phyloP scores from a whole-genome alignment of 139 green algal species.

The Coelastrella sp. region DNA sequence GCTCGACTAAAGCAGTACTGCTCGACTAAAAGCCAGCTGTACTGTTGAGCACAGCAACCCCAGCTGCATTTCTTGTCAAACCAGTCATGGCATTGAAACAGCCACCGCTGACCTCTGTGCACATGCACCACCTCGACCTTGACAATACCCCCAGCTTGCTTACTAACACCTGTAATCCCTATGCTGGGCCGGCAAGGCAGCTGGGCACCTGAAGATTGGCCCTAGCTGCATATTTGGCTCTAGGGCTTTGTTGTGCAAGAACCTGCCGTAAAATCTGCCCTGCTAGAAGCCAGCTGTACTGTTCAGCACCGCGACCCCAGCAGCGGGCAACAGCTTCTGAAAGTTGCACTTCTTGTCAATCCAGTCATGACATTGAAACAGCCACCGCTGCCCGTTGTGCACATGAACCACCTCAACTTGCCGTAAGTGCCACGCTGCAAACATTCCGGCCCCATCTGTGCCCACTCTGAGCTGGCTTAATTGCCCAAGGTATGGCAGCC shows the following conservation, averaged over 20 bases:
- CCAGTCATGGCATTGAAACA: too few relatives aligned
- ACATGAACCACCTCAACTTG: constrained; percentile 73
- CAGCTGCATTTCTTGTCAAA: too few relatives aligned
- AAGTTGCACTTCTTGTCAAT: constrained; percentile 67
- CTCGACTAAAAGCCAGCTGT: too few relatives aligned
- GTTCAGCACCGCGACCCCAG: neutral
- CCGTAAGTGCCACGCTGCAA: constrained; percentile 77
- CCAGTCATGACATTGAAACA: constrained; percentile 76
- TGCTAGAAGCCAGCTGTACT: neutral
- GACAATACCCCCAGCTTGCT: too few relatives aligned
- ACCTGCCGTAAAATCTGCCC: neutral
- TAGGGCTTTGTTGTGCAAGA: neutral
- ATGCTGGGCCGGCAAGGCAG: too few relatives aligned
- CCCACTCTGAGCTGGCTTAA: constrained; percentile 68
- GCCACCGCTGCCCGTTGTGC: constrained; percentile 55
- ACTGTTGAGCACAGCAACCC: too few relatives aligned
- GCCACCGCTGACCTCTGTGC: too few relatives aligned
- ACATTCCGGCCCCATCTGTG: constrained; percentile 68
- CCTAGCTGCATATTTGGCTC: too few relatives aligned
- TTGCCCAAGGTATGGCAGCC: constrained; percentile 68
- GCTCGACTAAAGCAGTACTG: too few relatives aligned
- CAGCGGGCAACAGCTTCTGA: constrained; percentile 59
- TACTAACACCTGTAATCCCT: too few relatives aligned
- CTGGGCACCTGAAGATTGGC: too few relatives aligned
- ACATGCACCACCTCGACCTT: too few relatives aligned